Percentiles rank a stretch among this genome's conserved stretches.
These are phyloP conservation scores for Cyclotella choctawhatcheeana DNA, from an alignment of 108 stramenopile species.

Conservation along the genomic window DNA sequence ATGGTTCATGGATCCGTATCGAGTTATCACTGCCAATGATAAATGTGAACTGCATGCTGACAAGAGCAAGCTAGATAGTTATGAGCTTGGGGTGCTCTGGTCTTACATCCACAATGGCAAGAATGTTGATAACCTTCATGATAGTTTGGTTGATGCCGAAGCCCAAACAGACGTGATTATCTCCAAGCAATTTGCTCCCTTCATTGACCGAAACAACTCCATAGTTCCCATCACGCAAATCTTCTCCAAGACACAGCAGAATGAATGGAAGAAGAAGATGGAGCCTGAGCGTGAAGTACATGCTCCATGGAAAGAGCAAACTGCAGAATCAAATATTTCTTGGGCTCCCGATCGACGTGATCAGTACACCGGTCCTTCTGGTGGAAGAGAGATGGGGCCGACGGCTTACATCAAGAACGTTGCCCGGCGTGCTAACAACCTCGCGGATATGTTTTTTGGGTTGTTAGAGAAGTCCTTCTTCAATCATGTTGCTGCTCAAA, in stretches of 20 bases:
- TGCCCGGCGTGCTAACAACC: background rate
- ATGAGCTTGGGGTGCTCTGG: too few species aligned
- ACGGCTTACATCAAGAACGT: background rate
- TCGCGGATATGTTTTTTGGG: constrained; percentile 1
- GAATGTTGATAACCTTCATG: too few species aligned
- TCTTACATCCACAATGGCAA: too few species aligned
- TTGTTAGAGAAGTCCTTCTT: background rate
- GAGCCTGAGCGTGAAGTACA: constrained; percentile 13
- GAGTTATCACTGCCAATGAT: constrained; percentile 7
- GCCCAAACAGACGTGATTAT: background rate
- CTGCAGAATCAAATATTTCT: background rate
- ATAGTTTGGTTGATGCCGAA: background rate
- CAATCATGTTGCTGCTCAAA: background rate
- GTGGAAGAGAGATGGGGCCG: too few species aligned
- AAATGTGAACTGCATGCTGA: constrained; percentile 2
- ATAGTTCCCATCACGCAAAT: background rate
- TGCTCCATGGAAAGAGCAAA: constrained; percentile 11
- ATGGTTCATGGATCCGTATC: constrained; percentile 20
- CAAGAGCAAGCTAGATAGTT: constrained; percentile 7
- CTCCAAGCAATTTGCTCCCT: background rate
- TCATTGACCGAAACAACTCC: background rate
- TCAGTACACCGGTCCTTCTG: background rate
- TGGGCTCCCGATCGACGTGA: background rate
- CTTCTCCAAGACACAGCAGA: background rate
- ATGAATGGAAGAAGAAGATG: constrained; percentile 15